These are phyloP conservation scores for Lyophyllum decastes DNA, from an alignment of 768 basidiomycete species.

Conservation along the genomic window DNA sequence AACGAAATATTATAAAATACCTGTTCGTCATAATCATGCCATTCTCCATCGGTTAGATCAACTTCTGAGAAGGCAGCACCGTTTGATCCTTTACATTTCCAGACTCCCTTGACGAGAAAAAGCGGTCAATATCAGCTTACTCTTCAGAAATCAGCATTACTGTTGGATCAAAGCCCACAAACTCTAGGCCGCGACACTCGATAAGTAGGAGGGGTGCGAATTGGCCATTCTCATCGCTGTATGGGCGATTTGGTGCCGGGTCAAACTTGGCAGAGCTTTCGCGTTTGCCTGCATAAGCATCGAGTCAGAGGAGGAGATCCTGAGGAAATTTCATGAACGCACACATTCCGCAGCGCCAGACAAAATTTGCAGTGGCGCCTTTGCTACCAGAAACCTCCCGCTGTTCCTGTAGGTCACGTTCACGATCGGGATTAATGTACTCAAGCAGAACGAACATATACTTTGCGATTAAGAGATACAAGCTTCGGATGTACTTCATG, in stretches of 20 bases:
- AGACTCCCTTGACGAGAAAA: conserved; percentile 59
- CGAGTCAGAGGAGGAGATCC: conserved; percentile 1
- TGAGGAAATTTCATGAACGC: conserved; percentile 14
- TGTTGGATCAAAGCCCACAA: conserved; percentile 72
- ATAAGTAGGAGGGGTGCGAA: conserved; percentile 68
- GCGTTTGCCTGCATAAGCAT: conserved; percentile 52
- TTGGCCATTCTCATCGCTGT: conserved; percentile 60
- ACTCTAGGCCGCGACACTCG: conserved; percentile 88
- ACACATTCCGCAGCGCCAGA: conserved; percentile 79
- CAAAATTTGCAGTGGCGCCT: conserved; percentile 72
- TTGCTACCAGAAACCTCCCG: conserved; percentile 66
- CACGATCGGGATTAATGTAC: conserved; percentile 3
- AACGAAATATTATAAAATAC: conserved; percentile 33
- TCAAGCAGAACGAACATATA: conserved; percentile 27
- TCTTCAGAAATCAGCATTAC: conserved; percentile 37
- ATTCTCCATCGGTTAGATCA: conserved; percentile 67
- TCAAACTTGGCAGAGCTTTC: conserved; percentile 86
- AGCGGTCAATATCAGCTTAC: not conserved
- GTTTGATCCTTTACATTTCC: conserved; percentile 71
- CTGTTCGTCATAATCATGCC: conserved; percentile 94
- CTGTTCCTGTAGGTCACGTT: conserved; percentile 52
- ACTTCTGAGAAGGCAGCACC: conserved; percentile 63
- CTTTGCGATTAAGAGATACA: conserved; percentile 71
- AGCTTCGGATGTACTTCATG: conserved; percentile 74
- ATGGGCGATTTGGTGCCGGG: conserved; percentile 47